Base-by-base conservation (phyloP, 2,329 filamentous ascomycete species). In the Fusarium longipes region DNA sequence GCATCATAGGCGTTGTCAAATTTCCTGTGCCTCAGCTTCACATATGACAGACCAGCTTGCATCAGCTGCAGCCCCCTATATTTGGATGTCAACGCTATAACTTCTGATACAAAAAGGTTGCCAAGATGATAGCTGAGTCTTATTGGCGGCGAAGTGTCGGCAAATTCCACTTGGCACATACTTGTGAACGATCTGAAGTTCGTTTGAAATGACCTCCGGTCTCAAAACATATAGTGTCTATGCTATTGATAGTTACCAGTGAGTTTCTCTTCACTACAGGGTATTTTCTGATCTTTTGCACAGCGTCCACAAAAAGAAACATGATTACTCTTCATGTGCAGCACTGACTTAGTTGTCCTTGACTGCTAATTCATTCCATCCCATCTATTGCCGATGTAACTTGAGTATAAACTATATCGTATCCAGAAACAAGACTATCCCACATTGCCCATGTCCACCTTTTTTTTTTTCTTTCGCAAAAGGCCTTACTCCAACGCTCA, bases 341-440 rank as follows among this genome's bases (percentile, higher is more conserved):
- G n/a, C n/a, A n/a, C 44, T 6, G 30, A 25, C n/a, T 25, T 25
- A 3, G 20, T n/a, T 29, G n/a, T n/a, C n/a, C 22, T 36, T 48
- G 30, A 30, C 17, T 18, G 22, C 17, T 8, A 36, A 7, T 32
- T 10, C 38, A 4, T 27, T 17, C 17, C 45, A 48, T 29, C 40
- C 25, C 32, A 25, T 48, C 22, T 11, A 20, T 27, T 14, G n/a
- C 45, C 45, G 44, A 25, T 25, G 29, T 15, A 14, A 32, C 43
- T 24, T 33, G 12, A 48, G 38, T n/a, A 14, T 25, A 47, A 45
- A 48, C 45, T 48, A 48, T 48, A 25, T 48, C 30, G 45, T 48
- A 48, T 5, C 4, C 22, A 25, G 24, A 48, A 48, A 25, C 32
- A 11, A 33, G n/a, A 18, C 22, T 48, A 48, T 48, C 45, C 45